phyloP scores from a whole-genome alignment of 306 rosid genomes.

The Vicia faba region DNA sequence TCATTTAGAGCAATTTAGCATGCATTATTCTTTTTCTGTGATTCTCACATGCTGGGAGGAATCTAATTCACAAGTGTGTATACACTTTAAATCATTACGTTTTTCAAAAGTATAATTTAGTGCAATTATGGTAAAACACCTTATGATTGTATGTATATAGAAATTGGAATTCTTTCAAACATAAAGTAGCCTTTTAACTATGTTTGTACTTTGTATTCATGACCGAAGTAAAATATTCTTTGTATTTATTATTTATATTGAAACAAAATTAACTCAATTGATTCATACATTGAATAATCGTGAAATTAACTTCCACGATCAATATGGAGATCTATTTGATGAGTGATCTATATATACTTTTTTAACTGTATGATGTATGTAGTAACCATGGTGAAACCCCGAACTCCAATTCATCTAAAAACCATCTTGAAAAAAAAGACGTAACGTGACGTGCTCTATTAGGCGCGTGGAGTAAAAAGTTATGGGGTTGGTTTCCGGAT shows the following conservation, averaged over 20 bases:
- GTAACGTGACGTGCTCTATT: not conserved
- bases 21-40: conserved; percentile 20
- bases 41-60: conserved; percentile 31
- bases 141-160: not conserved
- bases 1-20: conserved; percentile 30
- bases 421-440: too few relatives aligned
- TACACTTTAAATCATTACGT: conserved; percentile 2
- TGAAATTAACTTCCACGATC: too few relatives aligned
- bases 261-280: too few relatives aligned
- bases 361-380: too few relatives aligned
- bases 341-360: too few relatives aligned
- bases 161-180: not conserved
- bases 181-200: not conserved
- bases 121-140: not conserved
- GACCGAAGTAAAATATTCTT: too few relatives aligned
- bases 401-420: too few relatives aligned
- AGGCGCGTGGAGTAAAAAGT: conserved; percentile 49
- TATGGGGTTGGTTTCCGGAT: not conserved
- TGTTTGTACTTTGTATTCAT: not conserved
- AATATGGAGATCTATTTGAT: too few relatives aligned
- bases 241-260: too few relatives aligned
- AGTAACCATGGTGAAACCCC: too few relatives aligned
- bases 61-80: conserved; percentile 1
- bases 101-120: not conserved
- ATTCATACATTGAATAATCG: too few relatives aligned